Conservation (phyloP, 2,329 filamentous ascomycete genomes). For the Mariannaea sp. region DNA sequence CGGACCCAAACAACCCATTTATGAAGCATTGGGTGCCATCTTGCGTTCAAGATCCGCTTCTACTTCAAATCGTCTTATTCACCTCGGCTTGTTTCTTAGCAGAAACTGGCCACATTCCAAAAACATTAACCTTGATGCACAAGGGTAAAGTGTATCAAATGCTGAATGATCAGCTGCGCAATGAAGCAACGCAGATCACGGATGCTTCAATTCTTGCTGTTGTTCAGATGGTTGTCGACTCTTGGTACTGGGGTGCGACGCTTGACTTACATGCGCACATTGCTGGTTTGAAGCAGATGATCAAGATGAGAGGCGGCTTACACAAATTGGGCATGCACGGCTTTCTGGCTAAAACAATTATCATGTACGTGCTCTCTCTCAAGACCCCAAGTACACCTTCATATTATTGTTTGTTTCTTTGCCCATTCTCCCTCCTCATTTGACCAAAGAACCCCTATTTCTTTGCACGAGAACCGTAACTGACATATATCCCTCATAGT, state of each 20-base stretch:
- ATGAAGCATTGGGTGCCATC: slow-evolving; percentile 54
- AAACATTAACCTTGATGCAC: slow-evolving; percentile 48
- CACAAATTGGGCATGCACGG: slow-evolving; percentile 52
- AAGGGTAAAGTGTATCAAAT: slow-evolving; percentile 50
- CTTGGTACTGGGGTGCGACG: slow-evolving; percentile 59
- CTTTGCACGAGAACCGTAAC: too few species aligned
- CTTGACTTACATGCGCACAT: slow-evolving; percentile 53
- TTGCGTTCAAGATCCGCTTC: slow-evolving; percentile 54
- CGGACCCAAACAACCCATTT: slow-evolving; percentile 50
- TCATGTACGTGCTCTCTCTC: slow-evolving; percentile 47
- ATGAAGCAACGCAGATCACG: slow-evolving; percentile 43
- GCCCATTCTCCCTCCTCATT: too few species aligned
- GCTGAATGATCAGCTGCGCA: slow-evolving; percentile 53
- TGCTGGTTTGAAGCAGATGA: slow-evolving; percentile 53
- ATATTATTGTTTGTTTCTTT: too few species aligned
- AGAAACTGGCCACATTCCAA: slow-evolving; percentile 54
- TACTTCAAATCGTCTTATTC: slow-evolving; percentile 55
- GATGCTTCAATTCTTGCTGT: slow-evolving; percentile 55
- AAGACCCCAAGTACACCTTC: too few species aligned
- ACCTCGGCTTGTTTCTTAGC: slow-evolving; percentile 57
- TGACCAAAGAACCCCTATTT: too few species aligned
- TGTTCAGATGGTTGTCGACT: slow-evolving; percentile 54
- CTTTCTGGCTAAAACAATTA: slow-evolving; percentile 53
- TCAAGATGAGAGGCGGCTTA: slow-evolving; percentile 52
- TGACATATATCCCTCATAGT: slow-evolving; percentile 41